Base-by-base conservation (phyloP, 2,329 filamentous ascomycete species). In the Alternaria brassicicola region DNA sequence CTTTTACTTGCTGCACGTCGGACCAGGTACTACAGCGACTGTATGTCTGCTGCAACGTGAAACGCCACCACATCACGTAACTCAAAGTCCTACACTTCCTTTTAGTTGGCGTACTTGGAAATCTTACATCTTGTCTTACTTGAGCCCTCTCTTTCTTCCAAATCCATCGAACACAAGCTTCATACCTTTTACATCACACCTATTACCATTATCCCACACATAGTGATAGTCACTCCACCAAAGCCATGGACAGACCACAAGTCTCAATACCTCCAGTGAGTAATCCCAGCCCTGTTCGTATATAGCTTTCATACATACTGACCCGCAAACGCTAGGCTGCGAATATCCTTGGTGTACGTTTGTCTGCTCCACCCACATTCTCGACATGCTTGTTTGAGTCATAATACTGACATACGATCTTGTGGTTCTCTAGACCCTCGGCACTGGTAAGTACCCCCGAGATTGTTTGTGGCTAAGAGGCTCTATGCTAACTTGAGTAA, bases 331-430 rank as follows among this genome's bases (percentile, higher is more conserved):
- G n/a, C 43, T 52, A 78, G 77, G 73, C 75, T 55, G 77, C 77
- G 42, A 76, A 73, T 57, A 64, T 78, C 31, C 72, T 79, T 42
- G 77, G 77, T 48, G 76, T 78, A 71, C 52, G 76, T 65, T 25
- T 41, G 28, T 23, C 25, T 21, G 36, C 56, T 48, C 35, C 51
- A 36, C 35, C 31, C 30, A 35, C 43, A 13, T 17, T 35, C 21
- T 23, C n/a, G 30, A 9, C 12, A 6, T 35, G 13, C 15, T 36
- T 17, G n/a, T 36, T 50, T 31, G 33, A 57, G 45, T 47, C 28
- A 52, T 46, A 26, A 57, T 59, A 47, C 68, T 73, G 56, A 72
- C 51, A 36, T 26, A 13, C 3, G 7, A 41, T 36, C 33, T 26
- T 36, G 25, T 26, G 36, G 17, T 23, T 51, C 43, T 39, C 42